These are phyloP conservation scores for Pythium phragmiticola DNA, from an alignment of 352 stramenopile species.

Conservation along the genomic window DNA sequence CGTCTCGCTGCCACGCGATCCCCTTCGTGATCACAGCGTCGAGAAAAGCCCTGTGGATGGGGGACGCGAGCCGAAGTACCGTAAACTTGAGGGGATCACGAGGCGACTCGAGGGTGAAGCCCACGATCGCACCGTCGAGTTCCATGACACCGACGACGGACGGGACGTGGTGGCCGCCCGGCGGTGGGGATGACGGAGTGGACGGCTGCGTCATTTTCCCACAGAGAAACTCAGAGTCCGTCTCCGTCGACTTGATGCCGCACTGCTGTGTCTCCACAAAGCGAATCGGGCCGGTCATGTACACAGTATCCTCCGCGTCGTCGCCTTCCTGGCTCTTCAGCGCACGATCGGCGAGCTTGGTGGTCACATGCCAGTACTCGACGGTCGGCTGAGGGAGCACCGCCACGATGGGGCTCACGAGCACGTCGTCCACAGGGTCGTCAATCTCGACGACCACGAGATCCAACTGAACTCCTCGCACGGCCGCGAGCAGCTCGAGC, in stretches of 20 bases:
- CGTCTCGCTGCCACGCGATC: conserved; percentile 2
- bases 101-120: conserved; percentile 14
- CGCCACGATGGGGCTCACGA: background rate
- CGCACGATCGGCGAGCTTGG: background rate
- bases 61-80: conserved; percentile 8
- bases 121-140: conserved; percentile 3
- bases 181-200: background rate
- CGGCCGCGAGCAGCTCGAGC: background rate
- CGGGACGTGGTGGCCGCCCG: background rate
- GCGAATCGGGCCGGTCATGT: background rate
- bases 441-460: conserved; percentile 21
- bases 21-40: conserved; percentile 3
- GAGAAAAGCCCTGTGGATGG: conserved; percentile 12
- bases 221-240: conserved; percentile 7
- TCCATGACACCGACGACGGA: conserved; percentile 7
- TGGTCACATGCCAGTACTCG: background rate
- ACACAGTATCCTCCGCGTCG: background rate
- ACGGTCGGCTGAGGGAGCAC: background rate
- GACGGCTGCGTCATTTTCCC: background rate
- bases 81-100: background rate
- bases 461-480: background rate
- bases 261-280: conserved; percentile 2
- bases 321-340: background rate
- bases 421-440: background rate
- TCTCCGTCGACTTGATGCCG: background rate